Base-by-base conservation (phyloP, 495 filamentous ascomycete species). In the Penicillium simplicissimum region DNA sequence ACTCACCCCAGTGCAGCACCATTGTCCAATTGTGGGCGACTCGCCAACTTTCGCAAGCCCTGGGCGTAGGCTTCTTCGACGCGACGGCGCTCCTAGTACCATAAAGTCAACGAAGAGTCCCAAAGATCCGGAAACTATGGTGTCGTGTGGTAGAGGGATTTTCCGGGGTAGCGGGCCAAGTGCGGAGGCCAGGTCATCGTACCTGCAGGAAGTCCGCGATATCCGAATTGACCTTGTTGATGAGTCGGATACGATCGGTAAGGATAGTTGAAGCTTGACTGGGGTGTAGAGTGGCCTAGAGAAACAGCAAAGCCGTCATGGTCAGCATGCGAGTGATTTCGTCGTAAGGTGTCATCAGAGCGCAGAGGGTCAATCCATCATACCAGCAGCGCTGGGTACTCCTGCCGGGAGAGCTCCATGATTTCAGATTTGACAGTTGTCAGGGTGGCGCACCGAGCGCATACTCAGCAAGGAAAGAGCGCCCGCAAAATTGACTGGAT, bases 141-240 rank as follows among this genome's bases (percentile, higher is more conserved):
- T 34, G 35, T 48, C 10, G 17, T 11, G 42, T 45, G 17, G 8
- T 23, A 11, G 8, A 53, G 31, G 51, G 57, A 23, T 61, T 34
- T 48, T 58, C 60, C 52, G 53, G 54, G 43, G 48, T 57, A 31
- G n/a, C 34, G 10, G 28, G 33, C 13, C 35, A 47, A 25, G 21
- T 47, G n/a, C 34, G 10, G 33, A 35, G 28, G 33, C 13, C 35
- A 47, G 34, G 21, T 47, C 52, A 42, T 49, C 79, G 60, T 88
- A 98, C 95, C 87, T 95, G 91, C 55, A 99, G 82, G 90, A 93
- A 99, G 76, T 98, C 93, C 66, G 95, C 94, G 67, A 99, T 92
- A 74, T 97, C 91, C 64, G 81, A 73, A 78, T 99, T 97, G 81
- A 96, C 80, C 71, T 87, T 90, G 60, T 87, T 85, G 68, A 97